phyloP scores from a whole-genome alignment of 2,329 filamentous ascomycete species.

The Paecilomyces dactylethromorphus region DNA sequence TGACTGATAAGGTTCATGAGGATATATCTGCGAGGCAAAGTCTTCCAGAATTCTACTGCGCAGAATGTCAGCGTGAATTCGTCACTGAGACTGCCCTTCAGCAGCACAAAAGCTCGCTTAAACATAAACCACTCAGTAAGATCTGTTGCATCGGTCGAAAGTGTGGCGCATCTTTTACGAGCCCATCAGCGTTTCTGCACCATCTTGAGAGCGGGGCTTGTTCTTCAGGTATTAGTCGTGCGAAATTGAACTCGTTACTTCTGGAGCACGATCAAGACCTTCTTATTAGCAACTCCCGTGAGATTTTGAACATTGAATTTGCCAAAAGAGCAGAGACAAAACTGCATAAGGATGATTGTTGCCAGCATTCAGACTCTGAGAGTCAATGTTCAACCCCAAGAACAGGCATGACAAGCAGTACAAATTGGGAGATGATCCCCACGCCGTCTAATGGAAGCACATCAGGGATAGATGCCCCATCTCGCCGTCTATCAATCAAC shows the following conservation, averaged over 20 bases:
- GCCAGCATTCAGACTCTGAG: too few relatives aligned
- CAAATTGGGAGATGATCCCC: too few relatives aligned
- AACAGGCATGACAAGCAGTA: too few relatives aligned
- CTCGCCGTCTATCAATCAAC: too few relatives aligned
- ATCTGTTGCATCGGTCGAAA: not conserved
- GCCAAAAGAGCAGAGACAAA: not conserved
- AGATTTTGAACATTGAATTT: not conserved
- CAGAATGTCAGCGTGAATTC: not conserved
- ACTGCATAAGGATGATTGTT: not conserved
- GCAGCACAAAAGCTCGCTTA: not conserved
- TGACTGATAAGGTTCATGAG: conserved; percentile 4
- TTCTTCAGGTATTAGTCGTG: not conserved
- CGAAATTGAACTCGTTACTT: not conserved
- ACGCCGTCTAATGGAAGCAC: too few relatives aligned
- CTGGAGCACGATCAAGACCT: not conserved
- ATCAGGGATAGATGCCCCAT: too few relatives aligned
- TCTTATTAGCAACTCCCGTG: not conserved
- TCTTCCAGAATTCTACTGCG: not conserved
- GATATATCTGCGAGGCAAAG: not conserved
- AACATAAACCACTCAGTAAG: not conserved
- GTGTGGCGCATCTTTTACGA: not conserved
- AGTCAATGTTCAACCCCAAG: too few relatives aligned
- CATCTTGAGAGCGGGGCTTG: not conserved
- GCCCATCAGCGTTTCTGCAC: not conserved
- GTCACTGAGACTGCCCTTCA: not conserved